phyloP scores from a whole-genome alignment of 1,284 basidiomycete species.

The Fistulinella cinereoalba region DNA sequence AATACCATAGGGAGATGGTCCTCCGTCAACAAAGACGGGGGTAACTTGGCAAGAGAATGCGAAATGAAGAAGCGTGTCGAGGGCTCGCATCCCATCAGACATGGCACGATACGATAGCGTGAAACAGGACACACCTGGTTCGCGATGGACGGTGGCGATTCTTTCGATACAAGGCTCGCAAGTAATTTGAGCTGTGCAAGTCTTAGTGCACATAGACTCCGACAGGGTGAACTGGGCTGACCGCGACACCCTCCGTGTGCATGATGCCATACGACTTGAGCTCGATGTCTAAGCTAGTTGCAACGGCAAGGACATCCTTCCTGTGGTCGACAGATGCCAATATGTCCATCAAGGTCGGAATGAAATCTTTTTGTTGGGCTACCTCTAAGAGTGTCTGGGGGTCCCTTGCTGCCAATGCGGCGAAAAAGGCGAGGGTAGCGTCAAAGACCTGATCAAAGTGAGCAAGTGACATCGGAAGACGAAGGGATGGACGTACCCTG shows the following conservation, averaged over 20 bases:
- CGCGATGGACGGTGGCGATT: constrained; percentile 39
- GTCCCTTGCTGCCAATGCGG: constrained; percentile 57
- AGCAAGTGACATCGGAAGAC: neutral
- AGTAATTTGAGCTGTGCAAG: constrained; percentile 43
- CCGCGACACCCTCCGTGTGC: constrained; percentile 26
- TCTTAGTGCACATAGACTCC: constrained; percentile 3
- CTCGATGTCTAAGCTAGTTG: constrained; percentile 36
- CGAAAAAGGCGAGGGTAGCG: constrained; percentile 54
- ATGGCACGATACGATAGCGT: constrained; percentile 3
- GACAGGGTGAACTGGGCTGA: constrained; percentile 11
- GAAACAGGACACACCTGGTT: constrained; percentile 37
- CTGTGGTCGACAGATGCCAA: constrained; percentile 35
- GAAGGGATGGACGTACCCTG: constrained; percentile 40
- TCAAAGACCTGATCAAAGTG: constrained; percentile 34
- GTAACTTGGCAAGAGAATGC: constrained; percentile 40
- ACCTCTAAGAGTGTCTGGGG: constrained; percentile 51
- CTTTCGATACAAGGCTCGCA: constrained; percentile 44
- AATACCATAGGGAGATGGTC: constrained; percentile 39
- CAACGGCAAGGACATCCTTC: constrained; percentile 45
- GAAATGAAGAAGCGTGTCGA: constrained; percentile 55
- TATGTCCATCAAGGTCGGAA: constrained; percentile 44
- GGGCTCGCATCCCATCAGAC: constrained; percentile 39
- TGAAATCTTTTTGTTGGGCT: constrained; percentile 40
- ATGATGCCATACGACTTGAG: constrained; percentile 46
- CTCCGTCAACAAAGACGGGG: constrained; percentile 32